Conservation (phyloP, 306 rosid genomes). For the Glycine latifolia region DNA sequence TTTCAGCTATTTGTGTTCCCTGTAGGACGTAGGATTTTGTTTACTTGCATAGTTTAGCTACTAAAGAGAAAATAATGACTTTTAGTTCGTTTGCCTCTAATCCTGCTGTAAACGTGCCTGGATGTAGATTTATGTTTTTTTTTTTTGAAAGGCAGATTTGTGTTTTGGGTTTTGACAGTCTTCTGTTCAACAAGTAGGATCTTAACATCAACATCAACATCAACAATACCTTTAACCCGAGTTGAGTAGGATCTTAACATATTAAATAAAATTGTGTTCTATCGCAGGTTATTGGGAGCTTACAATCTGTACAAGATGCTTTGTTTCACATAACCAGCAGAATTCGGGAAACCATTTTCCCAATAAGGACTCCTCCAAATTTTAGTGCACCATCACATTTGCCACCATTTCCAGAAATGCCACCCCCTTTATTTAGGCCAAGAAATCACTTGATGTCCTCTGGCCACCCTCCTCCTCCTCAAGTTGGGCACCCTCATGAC, state of each 20-base stretch:
- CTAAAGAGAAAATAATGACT: not conserved
- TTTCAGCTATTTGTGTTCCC: conserved; percentile 6
- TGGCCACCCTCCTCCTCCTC: conserved; percentile 64
- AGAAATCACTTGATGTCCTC: conserved; percentile 72
- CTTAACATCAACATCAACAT: too few species aligned
- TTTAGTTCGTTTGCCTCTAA: not conserved
- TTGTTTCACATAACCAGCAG: conserved; percentile 85
- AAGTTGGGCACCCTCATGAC: conserved; percentile 69
- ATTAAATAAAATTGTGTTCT: conserved; percentile 41
- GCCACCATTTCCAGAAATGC: conserved; percentile 73
- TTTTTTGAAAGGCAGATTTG: not conserved
- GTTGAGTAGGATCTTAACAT: not conserved
- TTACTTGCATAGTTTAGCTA: not conserved
- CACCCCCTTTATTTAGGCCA: conserved; percentile 74
- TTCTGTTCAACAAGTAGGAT: not conserved
- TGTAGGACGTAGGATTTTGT: conserved; percentile 14
- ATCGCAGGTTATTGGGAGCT: conserved; percentile 72
- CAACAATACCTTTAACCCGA: too few species aligned
- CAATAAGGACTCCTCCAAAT: conserved; percentile 69
- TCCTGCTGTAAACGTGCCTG: conserved; percentile 1
- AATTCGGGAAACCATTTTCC: conserved; percentile 82
- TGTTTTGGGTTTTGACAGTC: conserved; percentile 27
- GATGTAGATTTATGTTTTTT: conserved; percentile 13
- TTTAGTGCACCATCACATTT: conserved; percentile 60
- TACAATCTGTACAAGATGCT: conserved; percentile 87